Percentiles rank a stretch among this genome's conserved stretches.
Conservation (phyloP, 2,329 filamentous ascomycete genomes). For the Fusarium sp. region DNA sequence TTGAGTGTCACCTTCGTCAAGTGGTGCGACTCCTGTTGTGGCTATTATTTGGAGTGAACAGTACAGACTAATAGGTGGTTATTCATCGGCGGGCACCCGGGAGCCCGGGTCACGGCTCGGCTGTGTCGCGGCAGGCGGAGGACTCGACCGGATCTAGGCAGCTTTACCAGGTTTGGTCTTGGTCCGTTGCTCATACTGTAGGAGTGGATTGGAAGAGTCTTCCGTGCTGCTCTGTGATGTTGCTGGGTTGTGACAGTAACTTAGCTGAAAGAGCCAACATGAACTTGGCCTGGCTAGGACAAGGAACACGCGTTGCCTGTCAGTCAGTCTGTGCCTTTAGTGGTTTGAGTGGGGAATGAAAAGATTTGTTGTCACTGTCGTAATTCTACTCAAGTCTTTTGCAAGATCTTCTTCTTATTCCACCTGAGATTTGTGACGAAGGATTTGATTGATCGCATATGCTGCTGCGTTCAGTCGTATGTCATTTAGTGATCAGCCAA, state of each 20-base stretch:
- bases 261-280: constrained; percentile 3
- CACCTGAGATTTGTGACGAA: not conserved
- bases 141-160: constrained; percentile 32
- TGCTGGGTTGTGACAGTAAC: constrained; percentile 8
- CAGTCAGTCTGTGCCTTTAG: not conserved
- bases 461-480: not conserved
- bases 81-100: constrained; percentile 33
- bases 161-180: constrained; percentile 20
- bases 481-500: not conserved
- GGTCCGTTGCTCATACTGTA: constrained; percentile 11
- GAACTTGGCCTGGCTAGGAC: constrained; percentile 5
- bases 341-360: constrained; percentile 8
- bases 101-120: constrained; percentile 35
- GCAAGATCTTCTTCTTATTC: not conserved
- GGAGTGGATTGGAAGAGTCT: constrained; percentile 9
- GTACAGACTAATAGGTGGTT: not conserved
- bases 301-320: not conserved
- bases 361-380: constrained; percentile 5
- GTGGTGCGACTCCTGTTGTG: not conserved
- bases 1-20: not conserved
- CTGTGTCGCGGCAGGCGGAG: constrained; percentile 29
- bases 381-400: constrained; percentile 5
- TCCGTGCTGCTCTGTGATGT: not conserved
- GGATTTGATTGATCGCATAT: not conserved
- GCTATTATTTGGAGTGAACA: not conserved